Evolutionary conservation across 352 stramenopile species (phyloP).

Genomic region (Blastocystis sp.): DNA sequence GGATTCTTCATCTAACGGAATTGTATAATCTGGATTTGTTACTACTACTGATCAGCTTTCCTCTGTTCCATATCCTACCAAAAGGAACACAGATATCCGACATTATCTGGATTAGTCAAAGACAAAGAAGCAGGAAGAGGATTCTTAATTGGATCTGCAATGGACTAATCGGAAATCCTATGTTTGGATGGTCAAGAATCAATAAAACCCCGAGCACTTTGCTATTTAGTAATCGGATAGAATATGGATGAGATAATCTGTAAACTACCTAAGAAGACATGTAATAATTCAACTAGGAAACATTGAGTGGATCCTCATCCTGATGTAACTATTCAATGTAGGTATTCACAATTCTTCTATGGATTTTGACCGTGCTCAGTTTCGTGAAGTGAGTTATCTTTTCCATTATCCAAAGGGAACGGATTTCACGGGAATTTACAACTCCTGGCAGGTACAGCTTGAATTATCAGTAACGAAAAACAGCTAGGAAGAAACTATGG

Average conservation of each 20-base stretch:
- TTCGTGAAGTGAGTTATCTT: no score
- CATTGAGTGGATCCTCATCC: no score
- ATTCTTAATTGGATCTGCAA: not conserved
- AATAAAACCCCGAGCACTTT: slow-evolving; percentile 47
- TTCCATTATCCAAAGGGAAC: no score
- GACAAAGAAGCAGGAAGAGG: not conserved
- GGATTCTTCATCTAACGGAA: not conserved
- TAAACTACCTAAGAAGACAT: not conserved
- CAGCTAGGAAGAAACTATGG: no score
- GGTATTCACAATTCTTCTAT: no score
- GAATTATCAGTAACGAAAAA: no score
- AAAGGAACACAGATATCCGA: slow-evolving; percentile 46
- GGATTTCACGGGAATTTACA: no score
- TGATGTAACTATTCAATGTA: no score
- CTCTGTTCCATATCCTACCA: not conserved
- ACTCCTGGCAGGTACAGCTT: no score
- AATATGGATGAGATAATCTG: not conserved
- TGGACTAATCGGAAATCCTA: not conserved
- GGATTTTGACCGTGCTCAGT: no score
- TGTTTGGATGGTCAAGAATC: slow-evolving; percentile 37
- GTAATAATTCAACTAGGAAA: no score
- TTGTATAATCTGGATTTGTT: slow-evolving; percentile 4
- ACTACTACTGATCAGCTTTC: not conserved
- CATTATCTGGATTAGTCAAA: not conserved
- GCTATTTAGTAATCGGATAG: not conserved